Percentiles rank a stretch among this genome's conserved stretches.
phyloP scores from a whole-genome alignment of 257 asterid species.

The Solanum bulbocastanum region DNA sequence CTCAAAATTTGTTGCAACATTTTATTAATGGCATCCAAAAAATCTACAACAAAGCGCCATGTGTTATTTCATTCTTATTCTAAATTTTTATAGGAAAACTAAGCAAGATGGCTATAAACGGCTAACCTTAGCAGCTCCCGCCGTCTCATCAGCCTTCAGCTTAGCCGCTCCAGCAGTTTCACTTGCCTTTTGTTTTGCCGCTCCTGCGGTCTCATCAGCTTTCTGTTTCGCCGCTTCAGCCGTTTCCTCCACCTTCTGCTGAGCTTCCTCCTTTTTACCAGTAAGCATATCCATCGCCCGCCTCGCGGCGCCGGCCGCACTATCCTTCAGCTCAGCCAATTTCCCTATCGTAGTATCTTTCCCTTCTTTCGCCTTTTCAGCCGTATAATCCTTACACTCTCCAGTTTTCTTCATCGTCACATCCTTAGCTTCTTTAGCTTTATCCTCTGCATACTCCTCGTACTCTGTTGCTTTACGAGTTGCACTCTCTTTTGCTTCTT shows the following conservation, averaged over 20 bases:
- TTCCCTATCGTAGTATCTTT: slow-evolving; percentile 43
- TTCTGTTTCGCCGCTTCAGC: slow-evolving; percentile 21
- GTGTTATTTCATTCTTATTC: too few species aligned
- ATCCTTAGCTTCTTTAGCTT: neutral
- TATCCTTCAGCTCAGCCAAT: slow-evolving; percentile 43
- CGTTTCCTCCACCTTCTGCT: slow-evolving; percentile 22
- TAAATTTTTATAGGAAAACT: neutral
- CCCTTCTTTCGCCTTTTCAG: slow-evolving; percentile 20
- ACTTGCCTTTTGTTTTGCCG: neutral
- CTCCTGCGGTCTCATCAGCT: neutral
- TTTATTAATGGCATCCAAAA: neutral
- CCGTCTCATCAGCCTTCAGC: neutral
- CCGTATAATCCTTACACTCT: slow-evolving; percentile 5
- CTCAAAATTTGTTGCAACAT: neutral
- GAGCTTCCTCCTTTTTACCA: slow-evolving; percentile 55
- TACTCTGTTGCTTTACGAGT: neutral
- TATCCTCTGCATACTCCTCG: neutral
- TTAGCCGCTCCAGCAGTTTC: neutral
- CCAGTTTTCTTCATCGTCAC: neutral
- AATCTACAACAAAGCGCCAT: neutral
- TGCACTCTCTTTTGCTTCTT: neutral
- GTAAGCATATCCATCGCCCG: slow-evolving; percentile 55
- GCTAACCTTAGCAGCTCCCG: slow-evolving; percentile 52
- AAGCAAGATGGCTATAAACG: slow-evolving; percentile 12
- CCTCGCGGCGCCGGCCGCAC: slow-evolving; percentile 41